Percentiles rank a stretch among this genome's conserved stretches.
Evolutionary conservation across 768 basidiomycete species (phyloP).

Genomic region (Auricularia sp.): DNA sequence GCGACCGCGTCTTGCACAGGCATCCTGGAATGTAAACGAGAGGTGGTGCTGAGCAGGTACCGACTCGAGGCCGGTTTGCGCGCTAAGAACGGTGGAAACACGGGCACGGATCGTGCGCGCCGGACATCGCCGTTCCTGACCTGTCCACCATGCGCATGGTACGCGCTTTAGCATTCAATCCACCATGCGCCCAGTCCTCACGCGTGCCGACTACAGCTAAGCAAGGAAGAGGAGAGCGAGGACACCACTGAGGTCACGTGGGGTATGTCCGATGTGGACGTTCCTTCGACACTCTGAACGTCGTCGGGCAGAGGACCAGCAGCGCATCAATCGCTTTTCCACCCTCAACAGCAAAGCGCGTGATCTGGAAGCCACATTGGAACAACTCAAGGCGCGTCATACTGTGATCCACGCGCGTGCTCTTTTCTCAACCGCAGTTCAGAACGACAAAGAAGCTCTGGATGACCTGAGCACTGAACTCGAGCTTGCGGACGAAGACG

Average conservation of each 20-base stretch:
- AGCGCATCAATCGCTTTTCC: constrained; percentile 84
- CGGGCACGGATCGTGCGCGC: background rate
- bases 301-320: constrained; percentile 60
- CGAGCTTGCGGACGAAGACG: constrained; percentile 80
- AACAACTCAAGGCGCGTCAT: constrained; percentile 47
- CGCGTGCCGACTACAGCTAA: constrained; percentile 36
- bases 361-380: constrained; percentile 60
- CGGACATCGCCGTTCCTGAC: constrained; percentile 4
- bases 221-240: constrained; percentile 66
- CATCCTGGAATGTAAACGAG: background rate
- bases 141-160: constrained; percentile 45
- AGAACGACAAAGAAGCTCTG: constrained; percentile 93
- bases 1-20: background rate
- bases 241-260: constrained; percentile 73
- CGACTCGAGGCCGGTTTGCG: background rate
- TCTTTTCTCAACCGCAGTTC: constrained; percentile 2
- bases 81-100: background rate
- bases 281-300: background rate
- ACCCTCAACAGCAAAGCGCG: constrained; percentile 77
- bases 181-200: background rate
- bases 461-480: constrained; percentile 83
- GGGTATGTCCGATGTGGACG: constrained; percentile 38
- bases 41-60: background rate
- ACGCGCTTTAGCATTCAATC: constrained; percentile 8
- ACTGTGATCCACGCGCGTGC: background rate